These are phyloP conservation scores for Fragaria nilgerrensis DNA, from an alignment of 306 rosid species.

Conservation along the genomic window DNA sequence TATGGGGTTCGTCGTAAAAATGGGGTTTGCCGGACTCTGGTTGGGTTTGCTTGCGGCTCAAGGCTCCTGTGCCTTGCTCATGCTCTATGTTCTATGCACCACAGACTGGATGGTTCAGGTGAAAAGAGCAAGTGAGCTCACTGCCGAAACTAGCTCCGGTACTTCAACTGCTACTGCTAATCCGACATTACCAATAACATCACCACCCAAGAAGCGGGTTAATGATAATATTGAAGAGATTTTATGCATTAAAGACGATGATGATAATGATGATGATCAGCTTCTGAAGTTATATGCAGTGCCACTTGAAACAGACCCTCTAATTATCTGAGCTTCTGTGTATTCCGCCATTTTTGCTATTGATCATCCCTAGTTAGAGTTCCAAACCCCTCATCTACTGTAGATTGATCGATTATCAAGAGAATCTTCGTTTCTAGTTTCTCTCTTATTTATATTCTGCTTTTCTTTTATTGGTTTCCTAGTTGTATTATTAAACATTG, in stretches of 20 bases:
- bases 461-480: background rate
- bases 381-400: background rate
- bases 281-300: slow-evolving; percentile 27
- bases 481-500: slow-evolving; percentile 21
- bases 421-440: slow-evolving; percentile 25
- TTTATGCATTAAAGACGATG: slow-evolving; percentile 33
- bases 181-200: slow-evolving; percentile 25
- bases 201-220: slow-evolving; percentile 1
- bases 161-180: slow-evolving; percentile 1
- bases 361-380: background rate
- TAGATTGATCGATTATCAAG: slow-evolving; percentile 10
- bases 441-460: slow-evolving; percentile 1
- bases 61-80: slow-evolving; percentile 68
- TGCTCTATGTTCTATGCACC: slow-evolving; percentile 65
- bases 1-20: slow-evolving; percentile 53
- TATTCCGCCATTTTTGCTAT: slow-evolving; percentile 16
- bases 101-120: slow-evolving; percentile 77
- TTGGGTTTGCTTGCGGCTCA: slow-evolving; percentile 96
- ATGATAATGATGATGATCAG: slow-evolving; percentile 30
- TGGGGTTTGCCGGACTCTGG: slow-evolving; percentile 92
- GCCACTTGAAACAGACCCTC: slow-evolving; percentile 58
- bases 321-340: background rate
- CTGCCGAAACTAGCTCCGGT: slow-evolving; percentile 19
- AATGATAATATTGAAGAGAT: slow-evolving; percentile 38
- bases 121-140: slow-evolving; percentile 59